Conservation (phyloP, 139 green algal genomes). For the Chlamydomonas incerta region DNA sequence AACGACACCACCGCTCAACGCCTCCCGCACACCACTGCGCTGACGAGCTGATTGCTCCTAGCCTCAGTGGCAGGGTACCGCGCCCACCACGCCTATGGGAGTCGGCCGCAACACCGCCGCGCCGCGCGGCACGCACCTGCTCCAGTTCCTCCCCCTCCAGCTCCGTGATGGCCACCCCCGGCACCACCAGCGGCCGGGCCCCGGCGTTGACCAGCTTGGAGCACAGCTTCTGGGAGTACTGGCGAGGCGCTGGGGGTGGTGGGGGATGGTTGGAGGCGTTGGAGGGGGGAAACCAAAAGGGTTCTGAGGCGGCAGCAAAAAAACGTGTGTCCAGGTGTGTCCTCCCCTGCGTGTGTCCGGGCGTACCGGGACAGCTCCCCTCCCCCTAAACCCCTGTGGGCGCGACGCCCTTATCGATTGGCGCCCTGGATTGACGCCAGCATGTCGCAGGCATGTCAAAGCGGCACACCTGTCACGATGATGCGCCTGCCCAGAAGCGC, state of each 20-base stretch:
- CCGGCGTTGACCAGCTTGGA: conserved; percentile 64
- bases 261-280: not conserved
- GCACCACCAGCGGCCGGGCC: conserved; percentile 70
- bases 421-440: no score
- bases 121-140: not conserved
- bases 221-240: conserved; percentile 75
- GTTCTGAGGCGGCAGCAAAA: not conserved
- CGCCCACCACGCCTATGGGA: no score
- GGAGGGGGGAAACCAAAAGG: not conserved
- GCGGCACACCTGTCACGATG: conserved; percentile 8
- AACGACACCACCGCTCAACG: no score
- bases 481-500: conserved; percentile 18
- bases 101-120: not conserved
- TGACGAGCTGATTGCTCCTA: no score
- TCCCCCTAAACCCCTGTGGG: no score
- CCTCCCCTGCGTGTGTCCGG: no score
- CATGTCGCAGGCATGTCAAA: no score
- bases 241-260: conserved; percentile 59
- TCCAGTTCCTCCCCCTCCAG: not conserved
- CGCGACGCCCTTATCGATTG: no score
- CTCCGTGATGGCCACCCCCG: conserved; percentile 61
- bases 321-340: no score
- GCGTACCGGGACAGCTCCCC: no score
- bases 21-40: no score
- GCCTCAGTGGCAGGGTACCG: no score